Conservation (phyloP, 371 early-diverging fungal genomes). For the Lichtheimia corymbifera region DNA sequence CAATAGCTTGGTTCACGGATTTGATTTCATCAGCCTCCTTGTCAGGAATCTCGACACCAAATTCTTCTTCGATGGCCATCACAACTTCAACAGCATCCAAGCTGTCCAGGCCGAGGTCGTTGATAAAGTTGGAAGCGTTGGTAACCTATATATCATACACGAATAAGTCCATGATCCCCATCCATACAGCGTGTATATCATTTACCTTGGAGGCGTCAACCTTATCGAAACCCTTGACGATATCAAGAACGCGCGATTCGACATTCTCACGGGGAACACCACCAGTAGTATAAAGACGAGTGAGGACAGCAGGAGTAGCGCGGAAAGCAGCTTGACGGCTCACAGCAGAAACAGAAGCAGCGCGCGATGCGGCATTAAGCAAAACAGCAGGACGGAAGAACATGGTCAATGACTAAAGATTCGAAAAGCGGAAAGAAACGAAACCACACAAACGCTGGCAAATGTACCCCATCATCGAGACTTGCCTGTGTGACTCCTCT, state of each 20-base stretch:
- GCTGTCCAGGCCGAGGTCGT: conserved; percentile 94
- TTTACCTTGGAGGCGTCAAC: conserved; percentile 86
- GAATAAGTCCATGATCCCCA: background rate
- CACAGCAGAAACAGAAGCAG: conserved; percentile 23
- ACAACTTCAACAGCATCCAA: conserved; percentile 97
- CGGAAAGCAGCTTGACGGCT: conserved; percentile 3
- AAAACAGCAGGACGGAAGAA: conserved; percentile 48
- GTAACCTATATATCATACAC: conserved; percentile 60
- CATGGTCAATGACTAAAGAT: conserved; percentile 14
- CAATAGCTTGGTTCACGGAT: conserved; percentile 86
- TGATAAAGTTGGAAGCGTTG: conserved; percentile 81
- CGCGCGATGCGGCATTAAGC: conserved; percentile 56
- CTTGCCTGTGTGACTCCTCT: too few species aligned
- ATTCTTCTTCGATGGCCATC: conserved; percentile 99
- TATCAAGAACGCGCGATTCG: conserved; percentile 83
- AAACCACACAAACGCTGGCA: background rate
- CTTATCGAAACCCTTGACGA: conserved; percentile 94
- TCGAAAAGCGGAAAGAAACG: conserved; percentile 1
- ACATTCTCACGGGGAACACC: conserved; percentile 62
- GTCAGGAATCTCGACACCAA: conserved; percentile 96
- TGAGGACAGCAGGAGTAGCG: conserved; percentile 22
- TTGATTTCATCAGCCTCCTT: conserved; percentile 95
- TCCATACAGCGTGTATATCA: background rate
- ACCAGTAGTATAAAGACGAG: conserved; percentile 64
- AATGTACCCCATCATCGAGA: too few species aligned